These are phyloP conservation scores for Puccinia horiana DNA, from an alignment of 1,284 basidiomycete genomes.

Conservation along the genomic window DNA sequence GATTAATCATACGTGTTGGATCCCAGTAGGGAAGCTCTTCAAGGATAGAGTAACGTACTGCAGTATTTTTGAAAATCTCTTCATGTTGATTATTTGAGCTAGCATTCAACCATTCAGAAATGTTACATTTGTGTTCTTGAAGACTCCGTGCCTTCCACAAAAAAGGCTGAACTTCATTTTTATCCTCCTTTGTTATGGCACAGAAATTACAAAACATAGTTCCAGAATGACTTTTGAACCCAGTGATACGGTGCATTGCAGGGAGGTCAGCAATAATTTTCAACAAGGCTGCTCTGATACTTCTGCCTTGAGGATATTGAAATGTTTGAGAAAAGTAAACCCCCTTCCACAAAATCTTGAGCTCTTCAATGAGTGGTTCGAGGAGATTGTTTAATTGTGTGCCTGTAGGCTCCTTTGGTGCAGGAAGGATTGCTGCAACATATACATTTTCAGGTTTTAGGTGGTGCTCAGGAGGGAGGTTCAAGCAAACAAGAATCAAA, in stretches of 20 bases:
- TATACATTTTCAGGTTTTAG: conserved; percentile 59
- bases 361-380: conserved; percentile 55
- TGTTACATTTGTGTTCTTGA: neutral
- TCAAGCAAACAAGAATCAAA: conserved; percentile 30
- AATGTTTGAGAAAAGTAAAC: conserved; percentile 23
- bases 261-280: conserved; percentile 16
- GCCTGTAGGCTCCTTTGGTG: conserved; percentile 50
- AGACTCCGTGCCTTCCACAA: neutral
- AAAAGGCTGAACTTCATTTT: neutral
- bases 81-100: neutral
- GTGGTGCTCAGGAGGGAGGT: conserved; percentile 55
- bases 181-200: conserved; percentile 5
- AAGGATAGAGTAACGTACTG: conserved; percentile 9
- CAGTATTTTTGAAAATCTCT: neutral
- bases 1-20: conserved; percentile 24
- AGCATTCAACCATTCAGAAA: neutral
- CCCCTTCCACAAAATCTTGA: conserved; percentile 55
- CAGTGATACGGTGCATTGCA: conserved; percentile 11
- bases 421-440: conserved; percentile 59
- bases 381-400: conserved; percentile 57
- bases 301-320: neutral
- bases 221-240: conserved; percentile 27
- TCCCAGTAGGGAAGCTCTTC: conserved; percentile 32
- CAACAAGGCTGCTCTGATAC: neutral
- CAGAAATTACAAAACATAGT: conserved; percentile 27